Conservation (phyloP, 208 protist genomes). For the Crithidia fasciculata region DNA sequence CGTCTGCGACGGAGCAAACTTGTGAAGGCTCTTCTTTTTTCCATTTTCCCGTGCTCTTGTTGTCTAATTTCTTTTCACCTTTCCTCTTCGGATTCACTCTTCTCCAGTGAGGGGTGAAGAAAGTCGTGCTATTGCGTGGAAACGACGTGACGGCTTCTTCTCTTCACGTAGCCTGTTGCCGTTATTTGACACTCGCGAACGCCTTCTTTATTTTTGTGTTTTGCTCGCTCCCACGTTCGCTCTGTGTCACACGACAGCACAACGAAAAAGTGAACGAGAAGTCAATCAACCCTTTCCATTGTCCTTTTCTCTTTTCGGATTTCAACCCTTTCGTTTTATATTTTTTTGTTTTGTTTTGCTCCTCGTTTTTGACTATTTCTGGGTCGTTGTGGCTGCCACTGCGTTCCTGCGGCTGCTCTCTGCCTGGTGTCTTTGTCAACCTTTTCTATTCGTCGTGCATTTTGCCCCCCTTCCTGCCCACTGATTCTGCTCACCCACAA, state of each 20-base stretch:
- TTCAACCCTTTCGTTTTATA: conserved; percentile 1
- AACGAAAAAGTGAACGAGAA: not conserved
- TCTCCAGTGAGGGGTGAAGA: too few species aligned
- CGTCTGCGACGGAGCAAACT: too few species aligned
- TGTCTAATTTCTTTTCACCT: not conserved
- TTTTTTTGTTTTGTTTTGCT: conserved; percentile 8
- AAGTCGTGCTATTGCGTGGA: too few species aligned
- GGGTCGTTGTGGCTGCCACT: not conserved
- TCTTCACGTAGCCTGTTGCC: too few species aligned
- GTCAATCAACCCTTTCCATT: too few species aligned
- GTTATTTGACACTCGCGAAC: too few species aligned
- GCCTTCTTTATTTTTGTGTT: not conserved
- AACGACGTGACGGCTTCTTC: too few species aligned
- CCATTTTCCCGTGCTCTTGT: not conserved
- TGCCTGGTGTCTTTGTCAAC: not conserved
- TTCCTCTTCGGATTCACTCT: not conserved
- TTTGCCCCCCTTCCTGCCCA: not conserved
- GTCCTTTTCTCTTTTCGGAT: not conserved
- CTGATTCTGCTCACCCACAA: not conserved
- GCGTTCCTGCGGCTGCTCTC: not conserved
- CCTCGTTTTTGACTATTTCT: not conserved
- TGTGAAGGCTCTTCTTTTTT: not conserved
- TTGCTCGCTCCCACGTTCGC: not conserved
- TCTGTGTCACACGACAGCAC: not conserved
- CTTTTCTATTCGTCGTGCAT: conserved; percentile 3